Evolutionary conservation across 2,329 filamentous ascomycete genomes (phyloP).

Genomic region (Claviceps monticola): DNA sequence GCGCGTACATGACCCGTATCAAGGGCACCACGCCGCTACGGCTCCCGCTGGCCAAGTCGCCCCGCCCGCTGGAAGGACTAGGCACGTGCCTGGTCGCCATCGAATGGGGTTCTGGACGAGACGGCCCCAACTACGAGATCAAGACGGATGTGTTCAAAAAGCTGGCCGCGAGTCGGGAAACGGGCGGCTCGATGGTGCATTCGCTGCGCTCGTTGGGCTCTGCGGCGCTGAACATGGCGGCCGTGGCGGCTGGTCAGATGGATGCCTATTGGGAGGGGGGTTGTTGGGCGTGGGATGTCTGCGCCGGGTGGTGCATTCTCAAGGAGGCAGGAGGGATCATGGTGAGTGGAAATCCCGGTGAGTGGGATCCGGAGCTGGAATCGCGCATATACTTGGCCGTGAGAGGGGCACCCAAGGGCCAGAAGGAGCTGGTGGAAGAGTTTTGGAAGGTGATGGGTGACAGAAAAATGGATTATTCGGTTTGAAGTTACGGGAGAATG

Average conservation of each 20-base stretch:
- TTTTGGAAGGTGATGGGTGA: conserved; percentile 49
- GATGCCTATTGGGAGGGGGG: conserved; percentile 75
- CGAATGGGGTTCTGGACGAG: conserved; percentile 60
- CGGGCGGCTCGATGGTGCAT: conserved; percentile 64
- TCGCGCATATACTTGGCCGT: conserved; percentile 49
- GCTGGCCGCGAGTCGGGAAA: conserved; percentile 42
- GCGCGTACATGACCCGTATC: conserved; percentile 43
- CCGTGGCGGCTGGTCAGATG: conserved; percentile 54
- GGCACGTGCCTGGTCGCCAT: conserved; percentile 50
- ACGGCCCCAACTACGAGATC: conserved; percentile 56
- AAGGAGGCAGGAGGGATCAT: conserved; percentile 61
- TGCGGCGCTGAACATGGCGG: conserved; percentile 63
- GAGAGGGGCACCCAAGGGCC: conserved; percentile 42
- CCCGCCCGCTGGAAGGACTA: conserved; percentile 46
- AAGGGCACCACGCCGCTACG: conserved; percentile 22
- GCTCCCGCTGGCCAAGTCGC: conserved; percentile 29
- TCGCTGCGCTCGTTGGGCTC: conserved; percentile 55
- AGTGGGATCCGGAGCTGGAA: conserved; percentile 51
- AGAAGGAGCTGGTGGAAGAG: conserved; percentile 49
- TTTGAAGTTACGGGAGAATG: conserved; percentile 5
- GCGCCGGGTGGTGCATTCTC: conserved; percentile 66
- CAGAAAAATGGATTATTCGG: conserved; percentile 33
- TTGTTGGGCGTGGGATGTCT: conserved; percentile 78
- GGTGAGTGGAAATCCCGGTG: conserved; percentile 58
- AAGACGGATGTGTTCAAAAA: conserved; percentile 53